Conservation (phyloP, 2,329 filamentous ascomycete species). For the Paecilomyces sp. region DNA sequence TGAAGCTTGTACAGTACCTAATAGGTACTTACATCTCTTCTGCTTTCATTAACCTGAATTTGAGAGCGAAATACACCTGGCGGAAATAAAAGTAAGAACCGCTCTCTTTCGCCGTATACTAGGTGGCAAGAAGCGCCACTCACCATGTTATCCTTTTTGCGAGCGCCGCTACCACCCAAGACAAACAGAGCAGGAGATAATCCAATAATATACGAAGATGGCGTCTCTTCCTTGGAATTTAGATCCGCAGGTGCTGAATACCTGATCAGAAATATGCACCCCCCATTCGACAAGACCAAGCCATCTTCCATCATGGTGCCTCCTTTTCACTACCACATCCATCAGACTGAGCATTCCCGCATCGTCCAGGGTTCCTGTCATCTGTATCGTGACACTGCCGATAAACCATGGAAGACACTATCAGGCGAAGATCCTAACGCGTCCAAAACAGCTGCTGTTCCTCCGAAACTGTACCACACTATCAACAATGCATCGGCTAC, state of each 20-base stretch:
- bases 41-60: no score
- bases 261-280: conserved; percentile 12
- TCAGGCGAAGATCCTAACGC: conserved; percentile 5
- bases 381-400: conserved; percentile 9
- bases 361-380: conserved; percentile 9
- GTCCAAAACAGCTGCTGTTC: conserved; percentile 7
- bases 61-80: no score
- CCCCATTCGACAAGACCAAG: conserved; percentile 6
- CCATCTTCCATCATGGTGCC: conserved; percentile 12
- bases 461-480: conserved; percentile 9
- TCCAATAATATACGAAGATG: conserved; percentile 14
- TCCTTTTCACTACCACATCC: conserved; percentile 17
- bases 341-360: conserved; percentile 14
- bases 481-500: conserved; percentile 15
- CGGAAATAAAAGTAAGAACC: no score
- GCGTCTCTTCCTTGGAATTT: conserved; percentile 11
- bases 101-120: no score
- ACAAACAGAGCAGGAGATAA: conserved; percentile 10
- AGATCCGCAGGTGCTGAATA: conserved; percentile 10
- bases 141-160: conserved; percentile 14
- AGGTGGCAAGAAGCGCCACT: no score
- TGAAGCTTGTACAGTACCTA: no score
- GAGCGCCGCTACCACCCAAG: conserved; percentile 7
- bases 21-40: no score
- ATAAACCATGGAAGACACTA: conserved; percentile 7